A percentile compares a stretch with the other conserved stretches of the same genome.
These are phyloP conservation scores for Arachnomyces sp. DNA, from an alignment of 2,329 filamentous ascomycete species.

Conservation along the genomic window DNA sequence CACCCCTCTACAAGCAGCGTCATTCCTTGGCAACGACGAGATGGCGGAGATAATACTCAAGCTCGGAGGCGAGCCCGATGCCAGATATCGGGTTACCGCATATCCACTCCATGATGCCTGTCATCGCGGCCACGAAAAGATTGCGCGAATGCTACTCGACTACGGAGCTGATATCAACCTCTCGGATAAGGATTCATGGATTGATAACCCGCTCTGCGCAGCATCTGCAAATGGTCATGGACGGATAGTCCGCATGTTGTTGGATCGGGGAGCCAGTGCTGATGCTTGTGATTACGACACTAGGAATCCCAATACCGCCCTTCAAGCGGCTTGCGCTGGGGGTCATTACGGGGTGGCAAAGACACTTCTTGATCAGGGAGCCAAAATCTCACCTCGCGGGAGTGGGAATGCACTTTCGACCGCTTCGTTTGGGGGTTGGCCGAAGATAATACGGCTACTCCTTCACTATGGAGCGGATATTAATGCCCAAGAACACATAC, in stretches of 20 bases:
- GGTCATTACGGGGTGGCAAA: background rate
- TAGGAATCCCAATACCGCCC: background rate
- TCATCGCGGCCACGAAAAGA: background rate
- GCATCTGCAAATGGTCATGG: background rate
- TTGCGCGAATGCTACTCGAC: conserved; percentile 3
- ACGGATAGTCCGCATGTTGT: conserved; percentile 1
- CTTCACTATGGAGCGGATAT: conserved; percentile 2
- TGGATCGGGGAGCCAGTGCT: background rate
- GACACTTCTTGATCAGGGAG: background rate
- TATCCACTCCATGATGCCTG: conserved; percentile 1
- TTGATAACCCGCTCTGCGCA: background rate
- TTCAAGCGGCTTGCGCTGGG: background rate
- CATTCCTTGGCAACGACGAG: background rate
- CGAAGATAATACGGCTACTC: background rate
- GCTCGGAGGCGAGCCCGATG: background rate
- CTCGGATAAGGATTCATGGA: too few species aligned
- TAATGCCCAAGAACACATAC: background rate
- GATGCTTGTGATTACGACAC: background rate
- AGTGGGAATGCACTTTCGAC: background rate
- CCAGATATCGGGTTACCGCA: background rate
- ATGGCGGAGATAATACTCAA: background rate
- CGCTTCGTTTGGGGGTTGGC: background rate
- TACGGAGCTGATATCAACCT: background rate
- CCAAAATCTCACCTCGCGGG: background rate
- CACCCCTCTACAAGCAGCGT: conserved; percentile 2